Evolutionary conservation across 148 eudicot genomes (phyloP).

Genomic region (Chenopodium quinoa): DNA sequence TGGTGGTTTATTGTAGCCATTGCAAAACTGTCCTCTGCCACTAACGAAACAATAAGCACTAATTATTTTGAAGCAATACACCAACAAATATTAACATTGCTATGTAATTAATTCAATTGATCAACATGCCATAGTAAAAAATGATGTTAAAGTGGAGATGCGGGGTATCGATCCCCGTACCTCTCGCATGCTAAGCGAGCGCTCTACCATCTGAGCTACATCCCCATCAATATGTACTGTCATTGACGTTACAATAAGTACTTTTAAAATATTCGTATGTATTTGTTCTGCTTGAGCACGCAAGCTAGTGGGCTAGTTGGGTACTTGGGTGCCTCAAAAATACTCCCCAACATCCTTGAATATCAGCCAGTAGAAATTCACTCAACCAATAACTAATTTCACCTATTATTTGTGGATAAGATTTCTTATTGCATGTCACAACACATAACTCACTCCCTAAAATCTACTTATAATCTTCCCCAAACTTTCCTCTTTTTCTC

Average conservation of each 20-base stretch:
- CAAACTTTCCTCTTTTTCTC: conserved; percentile 9
- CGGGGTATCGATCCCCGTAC: conserved; percentile 99
- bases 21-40: too few relatives aligned
- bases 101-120: too few relatives aligned
- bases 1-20: too few relatives aligned
- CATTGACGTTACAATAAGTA: too few relatives aligned
- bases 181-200: conserved; percentile 99
- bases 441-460: conserved; percentile 17
- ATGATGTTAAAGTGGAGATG: conserved; percentile 45
- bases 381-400: conserved; percentile 22
- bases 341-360: neutral
- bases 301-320: too few relatives aligned
- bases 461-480: neutral
- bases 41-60: too few relatives aligned
- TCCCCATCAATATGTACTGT: conserved; percentile 39
- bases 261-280: too few relatives aligned
- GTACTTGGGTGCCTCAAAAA: too few relatives aligned
- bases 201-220: conserved; percentile 99
- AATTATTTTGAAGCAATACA: too few relatives aligned
- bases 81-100: too few relatives aligned
- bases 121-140: too few relatives aligned
- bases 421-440: conserved; percentile 40
- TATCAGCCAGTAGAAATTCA: conserved; percentile 37
- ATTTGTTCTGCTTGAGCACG: too few relatives aligned
- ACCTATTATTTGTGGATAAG: conserved; percentile 67